Conservation (phyloP, 176 grass and related monocot species). For the Rhynchospora tenuis region DNA sequence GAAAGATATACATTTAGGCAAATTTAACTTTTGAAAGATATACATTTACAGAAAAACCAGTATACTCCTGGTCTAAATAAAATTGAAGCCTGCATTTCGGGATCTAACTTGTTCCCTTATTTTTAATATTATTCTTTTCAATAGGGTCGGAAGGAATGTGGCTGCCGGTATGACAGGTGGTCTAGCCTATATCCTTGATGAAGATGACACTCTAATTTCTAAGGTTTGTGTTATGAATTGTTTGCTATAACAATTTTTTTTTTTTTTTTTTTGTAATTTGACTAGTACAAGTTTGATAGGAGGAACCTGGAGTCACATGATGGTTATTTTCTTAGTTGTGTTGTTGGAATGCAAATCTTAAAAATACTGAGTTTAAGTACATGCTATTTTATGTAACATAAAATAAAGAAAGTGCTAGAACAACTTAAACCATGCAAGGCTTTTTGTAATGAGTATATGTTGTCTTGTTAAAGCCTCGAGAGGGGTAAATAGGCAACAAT, state of each 20-base stretch:
- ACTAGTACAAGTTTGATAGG: neutral
- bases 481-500: neutral
- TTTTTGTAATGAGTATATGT: neutral
- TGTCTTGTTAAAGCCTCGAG: too few species aligned
- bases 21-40: neutral
- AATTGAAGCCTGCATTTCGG: conserved; percentile 4
- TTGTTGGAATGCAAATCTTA: neutral
- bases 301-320: neutral
- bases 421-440: neutral
- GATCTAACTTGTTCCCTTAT: neutral
- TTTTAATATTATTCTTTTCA: conserved; percentile 30
- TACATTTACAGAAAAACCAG: neutral
- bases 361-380: neutral
- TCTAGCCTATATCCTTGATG: conserved; percentile 96
- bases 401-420: neutral
- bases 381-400: neutral
- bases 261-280: neutral
- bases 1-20: neutral
- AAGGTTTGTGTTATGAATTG: conserved; percentile 51
- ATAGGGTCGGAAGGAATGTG: conserved; percentile 94
- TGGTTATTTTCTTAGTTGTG: neutral
- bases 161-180: conserved; percentile 99
- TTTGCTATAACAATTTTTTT: conserved; percentile 11
- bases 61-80: neutral
- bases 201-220: conserved; percentile 77